Conservation (phyloP, 1,139 yeast species). For the Geotrichum carabidarum region DNA sequence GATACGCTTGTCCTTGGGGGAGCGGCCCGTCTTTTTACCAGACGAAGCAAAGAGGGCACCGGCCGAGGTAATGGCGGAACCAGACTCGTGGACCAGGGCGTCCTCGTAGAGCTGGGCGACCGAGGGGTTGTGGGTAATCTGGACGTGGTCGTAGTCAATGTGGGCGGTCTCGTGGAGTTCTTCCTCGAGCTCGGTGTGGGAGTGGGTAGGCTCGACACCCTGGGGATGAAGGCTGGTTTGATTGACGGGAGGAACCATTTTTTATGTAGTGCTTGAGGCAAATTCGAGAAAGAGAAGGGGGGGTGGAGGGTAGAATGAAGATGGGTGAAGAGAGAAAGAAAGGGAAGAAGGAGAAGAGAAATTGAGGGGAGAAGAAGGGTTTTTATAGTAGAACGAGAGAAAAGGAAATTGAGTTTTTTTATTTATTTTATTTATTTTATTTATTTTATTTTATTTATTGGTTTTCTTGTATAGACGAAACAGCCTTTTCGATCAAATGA, state of each 20-base stretch:
- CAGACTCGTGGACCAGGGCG: constrained; percentile 75
- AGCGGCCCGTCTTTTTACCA: constrained; percentile 95
- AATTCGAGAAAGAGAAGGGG: not conserved
- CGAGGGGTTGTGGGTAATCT: constrained; percentile 80
- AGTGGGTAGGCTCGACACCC: constrained; percentile 40
- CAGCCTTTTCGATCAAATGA: too few species aligned
- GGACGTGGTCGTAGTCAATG: constrained; percentile 41
- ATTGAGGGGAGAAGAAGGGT: not conserved
- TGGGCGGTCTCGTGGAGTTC: constrained; percentile 40
- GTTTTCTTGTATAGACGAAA: too few species aligned
- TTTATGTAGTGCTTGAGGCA: constrained; percentile 5
- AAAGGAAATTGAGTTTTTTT: too few species aligned
- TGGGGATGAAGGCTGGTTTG: constrained; percentile 41
- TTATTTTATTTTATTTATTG: too few species aligned
- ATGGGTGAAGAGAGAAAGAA: not conserved
- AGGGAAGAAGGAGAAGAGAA: not conserved
- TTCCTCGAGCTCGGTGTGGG: constrained; percentile 40
- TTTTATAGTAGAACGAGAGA: not conserved
- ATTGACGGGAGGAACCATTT: constrained; percentile 39
- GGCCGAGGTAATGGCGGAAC: constrained; percentile 86
- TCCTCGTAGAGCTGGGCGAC: constrained; percentile 93
- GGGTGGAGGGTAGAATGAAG: not conserved
- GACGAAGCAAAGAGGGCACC: constrained; percentile 97
- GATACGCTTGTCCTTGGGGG: constrained; percentile 97
- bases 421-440: too few species aligned